phyloP scores from a whole-genome alignment of 1,139 yeast genomes.

The Zygosaccharomyces pseudobailii region DNA sequence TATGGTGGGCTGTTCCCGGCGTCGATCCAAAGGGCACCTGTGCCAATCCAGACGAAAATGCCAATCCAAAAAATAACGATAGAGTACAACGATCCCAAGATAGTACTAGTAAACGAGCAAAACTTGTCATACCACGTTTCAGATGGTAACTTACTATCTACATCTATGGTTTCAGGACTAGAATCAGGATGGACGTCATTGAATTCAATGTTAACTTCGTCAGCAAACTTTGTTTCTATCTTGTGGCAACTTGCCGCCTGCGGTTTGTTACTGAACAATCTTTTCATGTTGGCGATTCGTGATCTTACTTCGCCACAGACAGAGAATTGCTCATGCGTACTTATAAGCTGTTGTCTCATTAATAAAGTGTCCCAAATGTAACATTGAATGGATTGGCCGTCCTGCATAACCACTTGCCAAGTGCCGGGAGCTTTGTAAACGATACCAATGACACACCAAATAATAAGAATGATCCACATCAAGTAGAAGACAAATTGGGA shows the following conservation, averaged over 20 bases:
- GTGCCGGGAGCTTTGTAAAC: constrained; percentile 31
- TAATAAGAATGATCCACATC: constrained; percentile 29
- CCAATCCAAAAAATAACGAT: constrained; percentile 38
- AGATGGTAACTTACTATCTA: constrained; percentile 18
- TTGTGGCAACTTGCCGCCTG: neutral
- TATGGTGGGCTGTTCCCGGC: constrained; percentile 28
- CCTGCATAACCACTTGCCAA: constrained; percentile 42
- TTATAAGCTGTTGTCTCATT: constrained; percentile 38
- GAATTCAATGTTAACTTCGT: neutral
- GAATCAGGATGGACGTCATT: neutral
- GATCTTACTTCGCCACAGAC: constrained; percentile 34
- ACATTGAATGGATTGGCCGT: constrained; percentile 40
- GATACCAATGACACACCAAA: constrained; percentile 36
- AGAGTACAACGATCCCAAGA: constrained; percentile 33
- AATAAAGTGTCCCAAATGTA: constrained; percentile 39
- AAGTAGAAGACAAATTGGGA: constrained; percentile 27
- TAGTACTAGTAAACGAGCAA: constrained; percentile 22
- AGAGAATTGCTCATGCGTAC: constrained; percentile 26
- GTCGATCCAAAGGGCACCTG: constrained; percentile 32
- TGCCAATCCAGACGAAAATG: constrained; percentile 36
- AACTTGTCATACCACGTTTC: constrained; percentile 35
- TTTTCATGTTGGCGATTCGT: constrained; percentile 27
- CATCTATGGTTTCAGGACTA: neutral
- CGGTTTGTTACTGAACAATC: constrained; percentile 15
- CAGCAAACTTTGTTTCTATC: neutral